phyloP scores from a whole-genome alignment of 2,329 filamentous ascomycete genomes.

The Remersonia thermophila region DNA sequence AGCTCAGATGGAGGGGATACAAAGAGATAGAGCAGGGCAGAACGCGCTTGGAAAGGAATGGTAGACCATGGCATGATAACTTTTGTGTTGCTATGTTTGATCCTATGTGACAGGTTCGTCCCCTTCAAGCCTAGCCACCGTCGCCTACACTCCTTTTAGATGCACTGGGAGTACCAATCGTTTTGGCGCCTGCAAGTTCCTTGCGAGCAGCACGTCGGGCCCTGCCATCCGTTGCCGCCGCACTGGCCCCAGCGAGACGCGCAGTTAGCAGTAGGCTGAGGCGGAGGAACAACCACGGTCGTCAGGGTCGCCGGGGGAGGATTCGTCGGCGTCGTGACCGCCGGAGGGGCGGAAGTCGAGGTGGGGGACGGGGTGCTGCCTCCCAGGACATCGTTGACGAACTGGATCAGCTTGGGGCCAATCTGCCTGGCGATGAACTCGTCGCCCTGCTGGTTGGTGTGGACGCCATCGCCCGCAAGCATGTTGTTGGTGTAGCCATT shows the following conservation, averaged over 20 bases:
- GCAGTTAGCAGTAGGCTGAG: slow-evolving; percentile 5
- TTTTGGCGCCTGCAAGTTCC: slow-evolving; percentile 8
- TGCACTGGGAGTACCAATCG: slow-evolving; percentile 9
- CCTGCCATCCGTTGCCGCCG: slow-evolving; percentile 6
- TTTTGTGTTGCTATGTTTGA: no score
- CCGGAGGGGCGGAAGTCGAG: neutral
- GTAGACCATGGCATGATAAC: no score
- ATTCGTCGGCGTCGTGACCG: no score
- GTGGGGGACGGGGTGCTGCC: slow-evolving; percentile 2
- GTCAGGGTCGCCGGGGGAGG: neutral
- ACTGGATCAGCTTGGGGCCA: slow-evolving; percentile 14
- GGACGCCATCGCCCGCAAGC: slow-evolving; percentile 27
- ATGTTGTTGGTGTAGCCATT: slow-evolving; percentile 23
- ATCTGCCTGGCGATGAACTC: slow-evolving; percentile 23
- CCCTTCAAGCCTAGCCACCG: no score
- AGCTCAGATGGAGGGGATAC: no score
- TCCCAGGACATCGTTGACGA: slow-evolving; percentile 5
- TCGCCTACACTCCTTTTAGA: no score
- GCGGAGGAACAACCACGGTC: neutral
- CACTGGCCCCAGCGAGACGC: slow-evolving; percentile 7
- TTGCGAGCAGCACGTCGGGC: slow-evolving; percentile 8
- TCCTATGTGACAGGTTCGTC: no score
- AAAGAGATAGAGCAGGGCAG: no score
- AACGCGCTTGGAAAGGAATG: no score
- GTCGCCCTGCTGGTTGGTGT: slow-evolving; percentile 27